Percentiles rank a stretch among this genome's conserved stretches.
phyloP scores from a whole-genome alignment of 495 filamentous ascomycete genomes.

The Lasiosphaeria ovina region DNA sequence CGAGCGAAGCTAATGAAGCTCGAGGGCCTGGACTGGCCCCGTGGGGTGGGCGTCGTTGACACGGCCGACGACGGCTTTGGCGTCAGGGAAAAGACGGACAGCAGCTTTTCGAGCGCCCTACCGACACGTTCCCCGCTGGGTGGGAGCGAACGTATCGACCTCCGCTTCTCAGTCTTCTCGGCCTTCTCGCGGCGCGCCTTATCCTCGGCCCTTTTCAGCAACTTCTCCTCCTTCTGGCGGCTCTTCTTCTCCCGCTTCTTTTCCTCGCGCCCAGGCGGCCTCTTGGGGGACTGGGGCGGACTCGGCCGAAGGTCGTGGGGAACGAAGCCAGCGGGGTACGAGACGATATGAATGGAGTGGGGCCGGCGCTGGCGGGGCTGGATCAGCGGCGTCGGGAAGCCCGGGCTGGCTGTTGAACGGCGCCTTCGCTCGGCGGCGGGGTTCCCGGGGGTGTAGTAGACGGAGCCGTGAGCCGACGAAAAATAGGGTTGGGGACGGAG shows the following conservation, averaged over 20 bases:
- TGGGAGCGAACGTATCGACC: conserved; percentile 34
- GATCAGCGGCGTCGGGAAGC: conserved; percentile 48
- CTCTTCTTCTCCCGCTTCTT: conserved; percentile 26
- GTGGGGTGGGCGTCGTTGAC: conserved; percentile 12
- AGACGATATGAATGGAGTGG: conserved; percentile 56
- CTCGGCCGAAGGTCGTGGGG: conserved; percentile 46
- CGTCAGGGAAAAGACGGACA: conserved; percentile 35
- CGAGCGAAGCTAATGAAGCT: conserved; percentile 33
- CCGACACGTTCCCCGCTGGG: conserved; percentile 27
- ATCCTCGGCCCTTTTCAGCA: conserved; percentile 25
- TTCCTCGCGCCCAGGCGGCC: conserved; percentile 19
- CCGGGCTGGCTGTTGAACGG: conserved; percentile 23
- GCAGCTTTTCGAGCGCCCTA: conserved; percentile 39
- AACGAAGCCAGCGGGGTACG: conserved; percentile 50
- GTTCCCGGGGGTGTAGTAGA: conserved; percentile 42
- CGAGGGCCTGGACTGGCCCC: conserved; percentile 20
- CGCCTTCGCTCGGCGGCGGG: conserved; percentile 31
- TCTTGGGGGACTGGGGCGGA: conserved; percentile 13
- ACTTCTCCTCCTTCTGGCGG: conserved; percentile 22
- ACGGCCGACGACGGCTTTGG: conserved; percentile 22
- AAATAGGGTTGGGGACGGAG: conserved; percentile 34
- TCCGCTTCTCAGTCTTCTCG: conserved; percentile 36
- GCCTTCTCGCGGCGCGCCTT: conserved; percentile 32
- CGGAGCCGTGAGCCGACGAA: conserved; percentile 35
- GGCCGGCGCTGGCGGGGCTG: conserved; percentile 50